Base-by-base conservation (phyloP, 2,329 filamentous ascomycete genomes). In the Celoporthe dispersa region DNA sequence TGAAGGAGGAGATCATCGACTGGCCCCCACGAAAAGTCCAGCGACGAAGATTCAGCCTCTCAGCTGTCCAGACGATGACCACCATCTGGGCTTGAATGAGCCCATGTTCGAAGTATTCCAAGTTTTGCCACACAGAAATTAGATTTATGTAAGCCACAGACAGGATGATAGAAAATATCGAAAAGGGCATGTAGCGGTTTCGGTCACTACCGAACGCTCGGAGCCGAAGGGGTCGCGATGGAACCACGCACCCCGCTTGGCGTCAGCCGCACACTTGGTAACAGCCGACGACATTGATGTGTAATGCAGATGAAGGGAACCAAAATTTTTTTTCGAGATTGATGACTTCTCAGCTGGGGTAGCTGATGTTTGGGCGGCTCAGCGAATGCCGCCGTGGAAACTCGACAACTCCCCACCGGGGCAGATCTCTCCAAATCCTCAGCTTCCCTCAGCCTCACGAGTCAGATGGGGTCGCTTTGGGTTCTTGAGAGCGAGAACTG, bases 31-130 rank as follows among this genome's bases (percentile, higher is more conserved):
- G n/a, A 11, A 14, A 14, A n/a, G 25, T n/a, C 44, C 44, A 64
- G 63, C 28, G 3, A 28, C 22, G 19, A 22, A 5, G n/a, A 5
- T 35, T 33, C 41, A 64, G 41, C 28, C 19, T 22, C 51, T 51
- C 63, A 64, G 41, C 41, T 41, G 31, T 55, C 28, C 63, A 64
- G 44, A 35, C 44, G 28, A 64, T 64, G 41, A 48, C 41, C 41
- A 51, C 63, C 63, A 64, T 48, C 37, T 8, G 5, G 16, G n/a
- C 25, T 2, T n/a, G 19, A 22, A 12, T n/a, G n/a, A 33, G 16
- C 39, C 25, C 62, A 31, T 33, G 12, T 51, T 22, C 16, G 6
- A 14, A 12, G 3, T 1, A 6, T 53, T 16, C 28, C 14, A 8
- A 28, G 22, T 2, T 16, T 64, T 19, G 41, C 31, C 35, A 9